Evolutionary conservation across 208 protist species (phyloP).

Genomic region (Crithidia mellificae): DNA sequence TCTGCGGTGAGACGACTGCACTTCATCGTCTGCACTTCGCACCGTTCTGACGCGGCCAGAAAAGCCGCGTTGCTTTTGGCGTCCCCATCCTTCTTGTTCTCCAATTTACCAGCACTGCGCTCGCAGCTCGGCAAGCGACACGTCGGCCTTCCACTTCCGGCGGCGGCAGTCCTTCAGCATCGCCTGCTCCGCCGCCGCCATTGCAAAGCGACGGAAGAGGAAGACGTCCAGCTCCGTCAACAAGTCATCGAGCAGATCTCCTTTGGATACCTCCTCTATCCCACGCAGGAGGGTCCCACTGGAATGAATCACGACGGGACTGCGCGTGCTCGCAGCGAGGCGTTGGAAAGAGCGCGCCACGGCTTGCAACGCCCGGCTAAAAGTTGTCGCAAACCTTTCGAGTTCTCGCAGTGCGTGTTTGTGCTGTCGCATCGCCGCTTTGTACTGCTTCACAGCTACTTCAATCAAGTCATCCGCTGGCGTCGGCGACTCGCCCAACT

Average conservation of each 20-base stretch:
- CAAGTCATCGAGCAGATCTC: conserved; percentile 27
- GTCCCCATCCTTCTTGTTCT: conserved; percentile 17
- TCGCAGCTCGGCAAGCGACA: conserved; percentile 3
- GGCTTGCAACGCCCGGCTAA: conserved; percentile 19
- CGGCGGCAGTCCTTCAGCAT: conserved; percentile 24
- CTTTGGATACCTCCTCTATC: conserved; percentile 25
- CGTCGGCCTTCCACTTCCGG: conserved; percentile 27
- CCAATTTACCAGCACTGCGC: conserved; percentile 29
- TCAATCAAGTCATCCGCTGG: not conserved
- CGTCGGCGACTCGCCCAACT: not conserved
- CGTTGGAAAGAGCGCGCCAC: conserved; percentile 29
- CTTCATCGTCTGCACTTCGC: conserved; percentile 27
- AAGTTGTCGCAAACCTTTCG: conserved; percentile 7
- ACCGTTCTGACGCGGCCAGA: conserved; percentile 12
- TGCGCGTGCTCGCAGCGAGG: conserved; percentile 18
- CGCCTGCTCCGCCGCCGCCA: conserved; percentile 10
- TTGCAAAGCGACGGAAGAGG: conserved; percentile 24
- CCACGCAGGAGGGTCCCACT: conserved; percentile 26
- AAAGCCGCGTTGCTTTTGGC: conserved; percentile 15
- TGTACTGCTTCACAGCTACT: conserved; percentile 17
- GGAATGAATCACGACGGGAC: conserved; percentile 16
- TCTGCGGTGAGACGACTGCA: conserved; percentile 29
- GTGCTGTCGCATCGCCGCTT: conserved; percentile 32
- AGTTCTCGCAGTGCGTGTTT: conserved; percentile 39
- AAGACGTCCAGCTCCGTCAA: conserved; percentile 37